Base-by-base conservation (phyloP, 2,329 filamentous ascomycete genomes). In the Calonectria pauciramosa region DNA sequence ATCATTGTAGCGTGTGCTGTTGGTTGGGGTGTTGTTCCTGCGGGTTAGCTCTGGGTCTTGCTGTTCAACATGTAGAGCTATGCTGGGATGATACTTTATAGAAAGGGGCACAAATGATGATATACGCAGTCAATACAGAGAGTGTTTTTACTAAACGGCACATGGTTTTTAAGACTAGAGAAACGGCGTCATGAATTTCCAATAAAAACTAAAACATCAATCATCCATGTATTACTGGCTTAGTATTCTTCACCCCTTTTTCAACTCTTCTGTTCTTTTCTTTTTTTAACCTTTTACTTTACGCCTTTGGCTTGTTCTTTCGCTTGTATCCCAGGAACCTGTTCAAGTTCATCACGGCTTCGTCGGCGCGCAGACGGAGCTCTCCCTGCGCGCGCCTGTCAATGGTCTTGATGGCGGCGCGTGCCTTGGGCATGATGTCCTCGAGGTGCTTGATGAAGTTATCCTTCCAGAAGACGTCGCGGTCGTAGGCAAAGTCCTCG, bases 261-360 rank as follows among this genome's bases (percentile, higher is more conserved):
- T 30, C 67, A 59, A 34, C 56, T 68, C 68, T 59, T 16, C 8
- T 11, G 34, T 59, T 63, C 60, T 44, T 67, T 41, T 68, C 30
- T 63, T 13, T 32, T 36, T 47, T 11, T 41, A 41, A 13, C 34
- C 34, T 30, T 76, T 63, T 70, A 75, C 73, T 75, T 68, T 76
- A 68, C 84, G 87, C 78, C 68, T 74, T 69, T 14, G 88, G 87
- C 77, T 85, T 85, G 74, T 92, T 86, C 83, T 91, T 91, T 84
- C 88, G 89, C 86, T 94, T 94, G 81, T 94, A 94, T 72, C 88
- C 84, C 77, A 94, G 86, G 81, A 94, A 94, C 68, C 91, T 87
- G 36, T 81, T 84, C 76, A 94, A 83, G 80, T 94, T 94, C 79
- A 93, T 77, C 3, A 89, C 84, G 0, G 86, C 90, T 83, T 94